Evolutionary conservation across 75 land plant genomes (phyloP).

Genomic region (Cryptomeria japonica): DNA sequence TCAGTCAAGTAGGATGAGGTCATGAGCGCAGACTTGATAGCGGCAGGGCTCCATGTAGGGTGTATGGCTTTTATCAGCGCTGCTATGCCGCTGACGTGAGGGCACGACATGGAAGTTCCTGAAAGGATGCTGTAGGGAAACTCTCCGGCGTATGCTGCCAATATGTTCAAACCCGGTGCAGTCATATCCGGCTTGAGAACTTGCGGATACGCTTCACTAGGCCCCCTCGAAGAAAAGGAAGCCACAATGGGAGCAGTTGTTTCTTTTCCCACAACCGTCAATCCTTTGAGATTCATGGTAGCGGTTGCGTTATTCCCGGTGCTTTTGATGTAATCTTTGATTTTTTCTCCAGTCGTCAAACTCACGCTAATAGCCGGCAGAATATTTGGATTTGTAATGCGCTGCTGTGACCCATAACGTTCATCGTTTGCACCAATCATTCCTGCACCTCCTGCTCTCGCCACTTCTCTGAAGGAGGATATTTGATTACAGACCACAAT

Average conservation of each 20-base stretch:
- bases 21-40: conserved; percentile 37
- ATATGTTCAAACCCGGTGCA: conserved; percentile 44
- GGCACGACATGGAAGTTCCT: conserved; percentile 48
- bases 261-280: conserved; percentile 5
- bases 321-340: conserved; percentile 23
- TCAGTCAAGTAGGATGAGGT: conserved; percentile 23
- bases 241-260: conserved; percentile 28
- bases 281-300: background rate
- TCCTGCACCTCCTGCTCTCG: background rate
- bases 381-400: background rate
- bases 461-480: background rate
- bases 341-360: conserved; percentile 10
- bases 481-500: background rate
- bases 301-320: conserved; percentile 16
- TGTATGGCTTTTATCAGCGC: conserved; percentile 23
- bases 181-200: conserved; percentile 51
- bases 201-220: conserved; percentile 22
- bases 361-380: conserved; percentile 16
- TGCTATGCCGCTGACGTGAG: conserved; percentile 32
- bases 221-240: conserved; percentile 35
- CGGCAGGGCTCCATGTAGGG: conserved; percentile 39
- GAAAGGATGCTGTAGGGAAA: conserved; percentile 27
- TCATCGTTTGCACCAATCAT: conserved; percentile 21
- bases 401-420: background rate
- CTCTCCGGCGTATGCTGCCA: conserved; percentile 21